Conservation (phyloP, 176 grass and related monocot genomes). For the Poa annua region DNA sequence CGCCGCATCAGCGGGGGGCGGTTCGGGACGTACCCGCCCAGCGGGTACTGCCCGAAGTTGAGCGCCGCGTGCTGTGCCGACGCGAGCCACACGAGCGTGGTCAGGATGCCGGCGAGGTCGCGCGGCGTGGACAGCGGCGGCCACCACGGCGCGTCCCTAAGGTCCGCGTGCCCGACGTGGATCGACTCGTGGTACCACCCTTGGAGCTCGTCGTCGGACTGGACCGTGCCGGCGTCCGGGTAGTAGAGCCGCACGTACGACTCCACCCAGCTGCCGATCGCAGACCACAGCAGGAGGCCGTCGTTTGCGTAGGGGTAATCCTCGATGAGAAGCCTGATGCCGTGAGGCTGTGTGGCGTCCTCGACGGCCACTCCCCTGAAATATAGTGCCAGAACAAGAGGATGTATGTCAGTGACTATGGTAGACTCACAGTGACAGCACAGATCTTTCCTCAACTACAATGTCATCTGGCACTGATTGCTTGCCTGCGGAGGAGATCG, state of each 20-base stretch:
- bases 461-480: background rate
- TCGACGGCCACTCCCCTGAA: conserved; percentile 83
- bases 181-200: conserved; percentile 83
- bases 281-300: conserved; percentile 90
- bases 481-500: conserved; percentile 87
- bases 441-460: background rate
- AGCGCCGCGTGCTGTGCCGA: conserved; percentile 97
- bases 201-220: conserved; percentile 79
- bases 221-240: conserved; percentile 63
- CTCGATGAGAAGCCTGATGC: conserved; percentile 76
- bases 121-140: conserved; percentile 64
- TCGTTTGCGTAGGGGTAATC: conserved; percentile 97
- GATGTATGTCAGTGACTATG: conserved; percentile 35
- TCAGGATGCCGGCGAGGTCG: conserved; percentile 72
- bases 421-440: background rate
- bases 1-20: conserved; percentile 92
- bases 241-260: conserved; percentile 94
- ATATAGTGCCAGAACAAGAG: background rate
- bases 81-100: conserved; percentile 89
- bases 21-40: conserved; percentile 92
- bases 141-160: conserved; percentile 76
- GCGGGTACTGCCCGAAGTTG: conserved; percentile 95
- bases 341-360: conserved; percentile 71
- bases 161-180: conserved; percentile 82
- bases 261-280: conserved; percentile 70